Conservation (phyloP, 805 yeast genomes). For the Starmerella bombicola region DNA sequence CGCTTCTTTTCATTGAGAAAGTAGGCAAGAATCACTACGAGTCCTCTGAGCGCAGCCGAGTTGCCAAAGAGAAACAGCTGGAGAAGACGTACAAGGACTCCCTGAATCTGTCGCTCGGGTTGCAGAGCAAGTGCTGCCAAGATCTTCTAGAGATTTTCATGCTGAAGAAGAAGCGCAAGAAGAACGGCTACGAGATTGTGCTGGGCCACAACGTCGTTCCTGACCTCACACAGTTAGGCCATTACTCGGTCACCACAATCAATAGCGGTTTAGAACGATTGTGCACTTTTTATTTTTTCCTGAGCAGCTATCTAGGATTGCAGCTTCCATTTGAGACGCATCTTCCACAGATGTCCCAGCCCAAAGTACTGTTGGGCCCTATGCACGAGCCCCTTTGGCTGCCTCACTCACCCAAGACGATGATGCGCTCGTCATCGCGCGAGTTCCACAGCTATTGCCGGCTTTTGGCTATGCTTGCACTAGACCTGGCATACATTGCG, state of each 20-base stretch:
- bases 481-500: conserved; percentile 25
- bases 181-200: conserved; percentile 24
- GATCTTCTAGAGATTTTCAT: conserved; percentile 20
- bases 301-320: conserved; percentile 27
- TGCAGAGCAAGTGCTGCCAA: conserved; percentile 20
- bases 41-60: neutral
- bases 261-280: conserved; percentile 28
- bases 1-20: neutral
- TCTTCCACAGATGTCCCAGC: conserved; percentile 24
- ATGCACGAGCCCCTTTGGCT: conserved; percentile 11
- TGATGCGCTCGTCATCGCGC: conserved; percentile 24
- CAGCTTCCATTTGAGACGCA: conserved; percentile 26
- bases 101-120: conserved; percentile 18
- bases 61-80: conserved; percentile 8
- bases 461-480: conserved; percentile 27
- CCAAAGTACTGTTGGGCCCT: conserved; percentile 22
- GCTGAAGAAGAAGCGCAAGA: conserved; percentile 22
- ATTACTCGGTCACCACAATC: conserved; percentile 24
- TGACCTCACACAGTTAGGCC: conserved; percentile 24
- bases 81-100: conserved; percentile 18
- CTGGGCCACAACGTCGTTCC: conserved; percentile 27
- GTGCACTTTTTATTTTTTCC: conserved; percentile 24
- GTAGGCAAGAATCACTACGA: conserved; percentile 1
- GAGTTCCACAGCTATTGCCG: conserved; percentile 26
- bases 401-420: conserved; percentile 21